Percentiles rank a stretch among this genome's conserved stretches.
phyloP scores from a whole-genome alignment of 1,139 yeast genomes.

The Zygotorulaspora mrakii region DNA sequence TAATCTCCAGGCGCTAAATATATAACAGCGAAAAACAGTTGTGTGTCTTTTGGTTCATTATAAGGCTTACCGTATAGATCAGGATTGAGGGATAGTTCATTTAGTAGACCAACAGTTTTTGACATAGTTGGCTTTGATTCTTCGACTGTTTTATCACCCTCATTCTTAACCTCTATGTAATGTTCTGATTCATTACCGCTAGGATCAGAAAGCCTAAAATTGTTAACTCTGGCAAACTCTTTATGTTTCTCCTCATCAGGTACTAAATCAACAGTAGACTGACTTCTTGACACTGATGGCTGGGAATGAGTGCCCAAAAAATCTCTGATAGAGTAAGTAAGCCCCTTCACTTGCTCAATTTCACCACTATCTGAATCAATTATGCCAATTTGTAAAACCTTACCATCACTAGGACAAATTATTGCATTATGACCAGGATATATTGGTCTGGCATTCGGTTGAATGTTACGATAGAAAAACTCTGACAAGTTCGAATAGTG shows the following conservation, averaged over 20 bases:
- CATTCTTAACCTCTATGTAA: slow-evolving; percentile 50
- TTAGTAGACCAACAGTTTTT: slow-evolving; percentile 31
- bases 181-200: slow-evolving; percentile 40
- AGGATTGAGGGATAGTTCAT: slow-evolving; percentile 29
- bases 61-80: slow-evolving; percentile 18
- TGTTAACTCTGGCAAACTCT: slow-evolving; percentile 75
- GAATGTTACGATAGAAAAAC: slow-evolving; percentile 81
- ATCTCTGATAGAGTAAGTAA: slow-evolving; percentile 88
- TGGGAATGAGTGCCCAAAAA: slow-evolving; percentile 61
- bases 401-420: slow-evolving; percentile 94
- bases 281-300: slow-evolving; percentile 31
- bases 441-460: slow-evolving; percentile 77
- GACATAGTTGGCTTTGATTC: slow-evolving; percentile 41
- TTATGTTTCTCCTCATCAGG: slow-evolving; percentile 52
- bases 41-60: slow-evolving; percentile 42
- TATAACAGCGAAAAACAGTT: slow-evolving; percentile 82
- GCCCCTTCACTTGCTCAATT: slow-evolving; percentile 95
- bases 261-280: slow-evolving; percentile 30
- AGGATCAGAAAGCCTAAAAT: slow-evolving; percentile 42
- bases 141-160: slow-evolving; percentile 56
- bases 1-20: slow-evolving; percentile 98
- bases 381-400: slow-evolving; percentile 77
- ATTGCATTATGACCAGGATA: slow-evolving; percentile 54
- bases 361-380: slow-evolving; percentile 68
- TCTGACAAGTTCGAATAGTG: slow-evolving; percentile 80